These are phyloP conservation scores for rapeseed (Brassica napus) DNA, from an alignment of 345 rosid genomes.

Conservation along the genomic window Da-Ae NC_063445.1:11150501-11151000, in stretches of 20 bases:
- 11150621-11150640: not conserved
- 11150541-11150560: constrained; percentile 20
- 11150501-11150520: no score
- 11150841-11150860: no score
- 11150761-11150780: not conserved
- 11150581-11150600: not conserved
- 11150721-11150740: not conserved
- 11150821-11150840: no score
- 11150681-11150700: not conserved
- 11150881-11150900: no score
- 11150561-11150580: constrained; percentile 28
- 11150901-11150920: no score
- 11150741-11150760: not conserved
- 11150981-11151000: no score
- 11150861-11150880: no score
- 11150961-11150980: no score
- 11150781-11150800: no score
- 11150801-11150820: no score
- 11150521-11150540: not conserved
- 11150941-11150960: no score
- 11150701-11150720: not conserved
- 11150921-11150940: no score
- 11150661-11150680: constrained; percentile 10
- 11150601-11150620: constrained; percentile 6
- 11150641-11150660: constrained; percentile 13